These are phyloP conservation scores for Colletotrichum sp. DNA, from an alignment of 2,329 filamentous ascomycete genomes.

Conservation along the genomic window DNA sequence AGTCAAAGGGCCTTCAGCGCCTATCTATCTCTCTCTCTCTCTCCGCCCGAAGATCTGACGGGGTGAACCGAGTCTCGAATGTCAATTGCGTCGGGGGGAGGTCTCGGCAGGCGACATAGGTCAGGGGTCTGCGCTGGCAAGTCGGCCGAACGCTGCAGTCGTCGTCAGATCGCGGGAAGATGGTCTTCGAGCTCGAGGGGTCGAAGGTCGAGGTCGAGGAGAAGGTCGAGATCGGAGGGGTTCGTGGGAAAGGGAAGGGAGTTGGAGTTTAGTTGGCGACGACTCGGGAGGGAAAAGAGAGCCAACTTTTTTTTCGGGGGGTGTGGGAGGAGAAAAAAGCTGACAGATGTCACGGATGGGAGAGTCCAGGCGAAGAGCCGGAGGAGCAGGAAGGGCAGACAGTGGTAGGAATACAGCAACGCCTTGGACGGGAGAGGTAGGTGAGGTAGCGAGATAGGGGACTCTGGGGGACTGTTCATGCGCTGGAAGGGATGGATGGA, in stretches of 20 bases:
- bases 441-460: background rate
- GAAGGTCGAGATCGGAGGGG: background rate
- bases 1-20: background rate
- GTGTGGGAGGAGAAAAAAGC: slow-evolving; percentile 10
- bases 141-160: background rate
- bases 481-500: background rate
- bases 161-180: background rate
- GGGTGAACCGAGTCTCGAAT: background rate
- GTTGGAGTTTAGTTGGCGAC: background rate
- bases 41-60: background rate
- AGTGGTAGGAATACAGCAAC: background rate
- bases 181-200: background rate
- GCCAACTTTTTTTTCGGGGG: slow-evolving; percentile 9
- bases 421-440: background rate
- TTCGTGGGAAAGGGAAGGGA: slow-evolving; percentile 5
- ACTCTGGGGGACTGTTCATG: background rate
- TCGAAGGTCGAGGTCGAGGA: background rate
- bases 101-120: slow-evolving; percentile 18
- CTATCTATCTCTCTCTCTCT: background rate
- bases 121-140: slow-evolving; percentile 3
- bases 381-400: background rate
- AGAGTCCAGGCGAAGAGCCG: background rate
- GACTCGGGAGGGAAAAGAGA: background rate
- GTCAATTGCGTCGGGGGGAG: background rate
- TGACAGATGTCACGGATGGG: slow-evolving; percentile 19